These are phyloP conservation scores for Blastobotrys raffinosifermentans DNA, from an alignment of 1,139 yeast genomes.

Conservation along the genomic window DNA sequence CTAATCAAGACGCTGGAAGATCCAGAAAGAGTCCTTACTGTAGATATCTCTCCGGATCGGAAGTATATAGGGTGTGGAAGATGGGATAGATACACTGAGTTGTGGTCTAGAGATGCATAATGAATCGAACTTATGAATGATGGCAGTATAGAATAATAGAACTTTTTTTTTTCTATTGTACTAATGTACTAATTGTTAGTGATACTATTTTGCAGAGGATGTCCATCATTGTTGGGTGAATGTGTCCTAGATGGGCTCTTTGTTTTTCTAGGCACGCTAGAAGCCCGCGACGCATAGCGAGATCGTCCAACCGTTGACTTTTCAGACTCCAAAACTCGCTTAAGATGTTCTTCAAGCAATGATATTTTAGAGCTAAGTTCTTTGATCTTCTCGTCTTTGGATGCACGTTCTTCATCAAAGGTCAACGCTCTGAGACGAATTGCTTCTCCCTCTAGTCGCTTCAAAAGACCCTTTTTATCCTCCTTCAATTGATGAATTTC, in stretches of 20 bases:
- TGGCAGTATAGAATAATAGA: background rate
- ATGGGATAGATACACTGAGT: constrained; percentile 74
- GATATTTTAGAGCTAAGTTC: constrained; percentile 25
- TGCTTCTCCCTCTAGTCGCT: constrained; percentile 31
- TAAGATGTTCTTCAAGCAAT: constrained; percentile 32
- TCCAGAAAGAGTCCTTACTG: constrained; percentile 66
- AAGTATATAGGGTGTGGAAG: constrained; percentile 56
- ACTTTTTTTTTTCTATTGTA: no score
- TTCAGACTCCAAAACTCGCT: constrained; percentile 31
- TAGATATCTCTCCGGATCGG: constrained; percentile 49
- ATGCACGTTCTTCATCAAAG: constrained; percentile 28
- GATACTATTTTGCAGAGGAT: constrained; percentile 8
- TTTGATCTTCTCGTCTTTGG: constrained; percentile 28
- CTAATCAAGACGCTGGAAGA: constrained; percentile 50
- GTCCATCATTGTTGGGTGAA: constrained; percentile 2
- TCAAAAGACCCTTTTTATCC: constrained; percentile 30
- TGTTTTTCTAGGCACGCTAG: constrained; percentile 6
- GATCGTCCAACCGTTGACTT: constrained; percentile 25
- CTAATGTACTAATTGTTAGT: background rate
- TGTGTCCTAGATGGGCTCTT: constrained; percentile 7
- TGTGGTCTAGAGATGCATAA: constrained; percentile 40
- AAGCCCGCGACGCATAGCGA: constrained; percentile 29
- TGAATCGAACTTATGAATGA: background rate
- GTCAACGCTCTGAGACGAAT: constrained; percentile 23
- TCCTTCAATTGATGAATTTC: constrained; percentile 37